Conservation (phyloP, 441 rosid species). For the Erodium trifolium region DNA sequence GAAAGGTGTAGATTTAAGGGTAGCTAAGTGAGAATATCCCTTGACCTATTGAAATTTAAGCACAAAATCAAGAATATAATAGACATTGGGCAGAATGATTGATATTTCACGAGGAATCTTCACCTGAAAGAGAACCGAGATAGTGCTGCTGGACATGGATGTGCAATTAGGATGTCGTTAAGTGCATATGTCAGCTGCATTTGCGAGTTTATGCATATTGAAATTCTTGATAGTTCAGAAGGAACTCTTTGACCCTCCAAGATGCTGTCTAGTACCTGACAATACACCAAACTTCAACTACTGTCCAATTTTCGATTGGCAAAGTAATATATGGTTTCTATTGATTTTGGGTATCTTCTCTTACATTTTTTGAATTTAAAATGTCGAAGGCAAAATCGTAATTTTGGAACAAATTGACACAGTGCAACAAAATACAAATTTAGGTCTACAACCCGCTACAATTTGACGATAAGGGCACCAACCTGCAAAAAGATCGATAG, state of each 20-base stretch:
- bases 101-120: constrained; percentile 13
- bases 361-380: too few relatives aligned
- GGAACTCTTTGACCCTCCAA: constrained; percentile 42
- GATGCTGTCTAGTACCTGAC: constrained; percentile 67
- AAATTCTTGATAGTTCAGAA: constrained; percentile 50
- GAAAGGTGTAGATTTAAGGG: too few relatives aligned
- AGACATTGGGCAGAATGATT: not conserved
- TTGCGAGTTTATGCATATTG: constrained; percentile 49
- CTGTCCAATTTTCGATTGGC: not conserved
- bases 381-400: too few relatives aligned
- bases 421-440: too few relatives aligned
- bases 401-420: too few relatives aligned
- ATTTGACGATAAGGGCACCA: too few relatives aligned
- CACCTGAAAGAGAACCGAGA: constrained; percentile 84
- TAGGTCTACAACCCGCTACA: too few relatives aligned
- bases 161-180: constrained; percentile 67
- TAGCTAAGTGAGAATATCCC: too few relatives aligned
- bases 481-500: too few relatives aligned
- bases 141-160: constrained; percentile 77
- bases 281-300: constrained; percentile 8
- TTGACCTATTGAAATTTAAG: not conserved
- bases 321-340: not conserved
- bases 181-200: constrained; percentile 49
- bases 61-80: not conserved
- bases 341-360: not conserved